These are phyloP conservation scores for Hericium rajendrae DNA, from an alignment of 768 basidiomycete species.

Conservation along the genomic window DNA sequence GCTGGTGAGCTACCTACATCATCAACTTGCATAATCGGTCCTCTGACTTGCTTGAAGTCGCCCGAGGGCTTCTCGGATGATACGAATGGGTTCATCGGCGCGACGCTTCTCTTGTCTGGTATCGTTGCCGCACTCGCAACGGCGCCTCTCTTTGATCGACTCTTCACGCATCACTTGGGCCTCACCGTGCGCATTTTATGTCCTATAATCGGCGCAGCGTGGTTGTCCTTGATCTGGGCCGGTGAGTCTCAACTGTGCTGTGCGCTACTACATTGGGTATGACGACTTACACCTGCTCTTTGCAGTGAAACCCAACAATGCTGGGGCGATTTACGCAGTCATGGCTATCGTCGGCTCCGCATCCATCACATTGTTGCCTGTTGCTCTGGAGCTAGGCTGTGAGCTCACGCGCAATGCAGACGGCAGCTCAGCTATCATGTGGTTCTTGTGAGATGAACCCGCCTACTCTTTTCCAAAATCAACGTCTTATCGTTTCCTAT, in stretches of 20 bases:
- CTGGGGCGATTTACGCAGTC: slow-evolving; percentile 50
- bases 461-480: not conserved
- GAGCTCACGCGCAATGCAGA: slow-evolving; percentile 77
- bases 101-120: slow-evolving; percentile 58
- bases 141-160: slow-evolving; percentile 72
- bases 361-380: slow-evolving; percentile 63
- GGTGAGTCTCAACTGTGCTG: slow-evolving; percentile 30
- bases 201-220: slow-evolving; percentile 50
- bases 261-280: not conserved
- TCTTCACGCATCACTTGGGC: slow-evolving; percentile 68
- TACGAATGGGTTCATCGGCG: slow-evolving; percentile 62
- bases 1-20: slow-evolving; percentile 35
- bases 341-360: slow-evolving; percentile 59
- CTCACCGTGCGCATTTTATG: slow-evolving; percentile 47
- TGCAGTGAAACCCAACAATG: slow-evolving; percentile 53
- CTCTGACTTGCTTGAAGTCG: slow-evolving; percentile 29
- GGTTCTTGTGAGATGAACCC: slow-evolving; percentile 44
- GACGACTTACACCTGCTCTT: not conserved
- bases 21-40: not conserved
- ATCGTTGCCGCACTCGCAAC: slow-evolving; percentile 58
- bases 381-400: slow-evolving; percentile 67
- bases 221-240: slow-evolving; percentile 77
- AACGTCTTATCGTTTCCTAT: not conserved
- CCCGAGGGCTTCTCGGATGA: slow-evolving; percentile 65
- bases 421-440: slow-evolving; percentile 64